Conservation (phyloP, 2,329 filamentous ascomycete species). For the Colletotrichum tabaci region DNA sequence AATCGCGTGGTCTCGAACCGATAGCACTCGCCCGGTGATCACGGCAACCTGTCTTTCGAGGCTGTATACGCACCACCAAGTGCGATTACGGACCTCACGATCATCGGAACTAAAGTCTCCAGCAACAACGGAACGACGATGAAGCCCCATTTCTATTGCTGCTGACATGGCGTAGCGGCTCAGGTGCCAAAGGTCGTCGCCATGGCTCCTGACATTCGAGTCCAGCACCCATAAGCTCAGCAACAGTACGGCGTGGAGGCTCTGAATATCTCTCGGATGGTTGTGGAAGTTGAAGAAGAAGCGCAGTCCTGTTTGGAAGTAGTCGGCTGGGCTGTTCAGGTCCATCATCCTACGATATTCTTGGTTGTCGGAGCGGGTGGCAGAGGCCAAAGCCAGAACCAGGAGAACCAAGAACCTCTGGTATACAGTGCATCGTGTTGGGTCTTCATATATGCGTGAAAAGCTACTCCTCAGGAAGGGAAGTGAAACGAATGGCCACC, state of each 20-base stretch:
- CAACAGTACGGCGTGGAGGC: conserved; percentile 45
- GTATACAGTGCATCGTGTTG: conserved; percentile 28
- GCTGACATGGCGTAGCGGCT: conserved; percentile 47
- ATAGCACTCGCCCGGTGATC: conserved; percentile 46
- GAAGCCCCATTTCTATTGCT: conserved; percentile 46
- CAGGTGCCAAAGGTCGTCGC: conserved; percentile 48
- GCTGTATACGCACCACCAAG: conserved; percentile 47
- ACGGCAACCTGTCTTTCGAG: conserved; percentile 46
- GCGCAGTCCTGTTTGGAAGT: conserved; percentile 45
- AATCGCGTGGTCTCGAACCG: conserved; percentile 45
- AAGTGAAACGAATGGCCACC: conserved; percentile 48
- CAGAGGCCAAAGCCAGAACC: conserved; percentile 43
- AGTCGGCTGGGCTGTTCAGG: conserved; percentile 44
- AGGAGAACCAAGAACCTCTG: conserved; percentile 44
- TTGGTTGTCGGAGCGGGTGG: conserved; percentile 33
- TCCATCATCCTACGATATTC: conserved; percentile 44
- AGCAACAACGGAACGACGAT: conserved; percentile 44
- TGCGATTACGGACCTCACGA: conserved; percentile 44
- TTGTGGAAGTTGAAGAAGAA: conserved; percentile 45
- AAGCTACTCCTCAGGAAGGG: conserved; percentile 41
- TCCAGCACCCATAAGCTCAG: conserved; percentile 47
- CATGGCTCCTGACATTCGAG: conserved; percentile 39
- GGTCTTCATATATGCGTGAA: conserved; percentile 40
- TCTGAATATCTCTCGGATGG: conserved; percentile 42
- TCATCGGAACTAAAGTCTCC: conserved; percentile 44